phyloP scores from a whole-genome alignment of 441 rosid genomes.

The Pelargonium fulgidum region DNA sequence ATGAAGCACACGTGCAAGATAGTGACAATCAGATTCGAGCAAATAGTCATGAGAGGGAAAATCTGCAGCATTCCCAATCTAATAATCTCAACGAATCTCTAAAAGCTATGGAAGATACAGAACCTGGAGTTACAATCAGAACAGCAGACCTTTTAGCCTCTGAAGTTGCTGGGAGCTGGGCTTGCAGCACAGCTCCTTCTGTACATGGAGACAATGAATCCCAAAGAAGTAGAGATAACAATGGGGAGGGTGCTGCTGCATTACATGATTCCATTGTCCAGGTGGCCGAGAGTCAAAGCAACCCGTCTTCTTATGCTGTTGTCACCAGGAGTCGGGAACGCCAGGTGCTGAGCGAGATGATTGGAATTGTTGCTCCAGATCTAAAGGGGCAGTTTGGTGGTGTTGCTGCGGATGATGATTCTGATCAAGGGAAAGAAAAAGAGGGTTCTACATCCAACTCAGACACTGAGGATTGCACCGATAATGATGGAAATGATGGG shows the following conservation, averaged over 20 bases:
- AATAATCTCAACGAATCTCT: slow-evolving; percentile 32
- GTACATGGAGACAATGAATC: slow-evolving; percentile 67
- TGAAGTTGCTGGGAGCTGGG: slow-evolving; percentile 91
- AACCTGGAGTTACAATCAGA: slow-evolving; percentile 53
- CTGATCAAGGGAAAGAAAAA: slow-evolving; percentile 27
- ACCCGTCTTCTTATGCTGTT: slow-evolving; percentile 41
- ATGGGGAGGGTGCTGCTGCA: slow-evolving; percentile 30
- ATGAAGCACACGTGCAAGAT: slow-evolving; percentile 45
- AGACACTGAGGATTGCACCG: slow-evolving; percentile 49
- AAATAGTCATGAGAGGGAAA: slow-evolving; percentile 19
- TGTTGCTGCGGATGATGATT: slow-evolving; percentile 20
- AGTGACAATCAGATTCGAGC: slow-evolving; percentile 31
- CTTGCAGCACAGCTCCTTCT: slow-evolving; percentile 74
- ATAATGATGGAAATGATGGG: slow-evolving; percentile 33
- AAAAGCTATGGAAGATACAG: slow-evolving; percentile 50
- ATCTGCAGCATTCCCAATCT: slow-evolving; percentile 26
- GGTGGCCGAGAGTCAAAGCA: slow-evolving; percentile 58
- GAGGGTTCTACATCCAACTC: slow-evolving; percentile 39
- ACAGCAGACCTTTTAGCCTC: slow-evolving; percentile 82
- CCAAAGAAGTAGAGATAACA: slow-evolving; percentile 38
- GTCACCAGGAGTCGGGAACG: slow-evolving; percentile 31
- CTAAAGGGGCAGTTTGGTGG: slow-evolving; percentile 44
- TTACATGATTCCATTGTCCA: slow-evolving; percentile 37
- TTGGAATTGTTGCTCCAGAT: slow-evolving; percentile 59
- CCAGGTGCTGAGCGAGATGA: slow-evolving; percentile 52